Percentiles rank a stretch among this genome's conserved stretches.
phyloP scores from a whole-genome alignment of 2,329 filamentous ascomycete species.

The Aspergillus piperis region DNA sequence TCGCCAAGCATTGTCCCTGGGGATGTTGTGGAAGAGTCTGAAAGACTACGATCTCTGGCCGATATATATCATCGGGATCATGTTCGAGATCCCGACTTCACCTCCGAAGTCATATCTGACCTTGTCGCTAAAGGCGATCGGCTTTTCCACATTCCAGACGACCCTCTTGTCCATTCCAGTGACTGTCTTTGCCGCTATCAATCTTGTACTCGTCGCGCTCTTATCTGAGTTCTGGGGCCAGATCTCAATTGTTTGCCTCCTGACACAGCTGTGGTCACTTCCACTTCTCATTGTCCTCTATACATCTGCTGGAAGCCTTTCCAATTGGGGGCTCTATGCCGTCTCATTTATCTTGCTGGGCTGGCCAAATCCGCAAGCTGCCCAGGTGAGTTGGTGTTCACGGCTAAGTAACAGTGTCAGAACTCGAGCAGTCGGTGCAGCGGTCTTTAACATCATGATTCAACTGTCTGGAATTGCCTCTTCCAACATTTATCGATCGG shows the following conservation, averaged over 20 bases:
- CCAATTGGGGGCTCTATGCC: conserved; percentile 52
- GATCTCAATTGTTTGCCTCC: conserved; percentile 52
- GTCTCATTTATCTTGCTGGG: conserved; percentile 50
- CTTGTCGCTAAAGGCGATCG: conserved; percentile 49
- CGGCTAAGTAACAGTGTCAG: conserved; percentile 38
- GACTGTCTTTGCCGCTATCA: conserved; percentile 54
- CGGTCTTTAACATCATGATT: conserved; percentile 45
- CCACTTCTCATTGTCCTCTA: conserved; percentile 52
- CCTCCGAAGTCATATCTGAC: conserved; percentile 13
- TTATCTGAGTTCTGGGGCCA: conserved; percentile 50
- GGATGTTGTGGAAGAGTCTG: conserved; percentile 48
- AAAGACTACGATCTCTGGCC: conserved; percentile 50
- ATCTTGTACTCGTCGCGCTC: conserved; percentile 43
- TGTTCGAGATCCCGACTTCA: conserved; percentile 57
- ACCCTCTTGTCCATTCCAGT: conserved; percentile 63
- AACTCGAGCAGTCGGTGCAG: conserved; percentile 39
- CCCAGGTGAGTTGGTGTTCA: conserved; percentile 30
- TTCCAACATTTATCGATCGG: conserved; percentile 35
- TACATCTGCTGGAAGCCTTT: conserved; percentile 44
- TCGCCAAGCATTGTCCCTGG: conserved; percentile 37
- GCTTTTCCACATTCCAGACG: conserved; percentile 51
- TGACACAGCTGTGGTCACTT: conserved; percentile 54
- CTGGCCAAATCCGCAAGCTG: conserved; percentile 15
- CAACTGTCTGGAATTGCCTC: conserved; percentile 36
- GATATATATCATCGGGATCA: conserved; percentile 53